These are phyloP conservation scores for Tephrocybe sp. DNA, from an alignment of 768 basidiomycete species.

Conservation along the genomic window DNA sequence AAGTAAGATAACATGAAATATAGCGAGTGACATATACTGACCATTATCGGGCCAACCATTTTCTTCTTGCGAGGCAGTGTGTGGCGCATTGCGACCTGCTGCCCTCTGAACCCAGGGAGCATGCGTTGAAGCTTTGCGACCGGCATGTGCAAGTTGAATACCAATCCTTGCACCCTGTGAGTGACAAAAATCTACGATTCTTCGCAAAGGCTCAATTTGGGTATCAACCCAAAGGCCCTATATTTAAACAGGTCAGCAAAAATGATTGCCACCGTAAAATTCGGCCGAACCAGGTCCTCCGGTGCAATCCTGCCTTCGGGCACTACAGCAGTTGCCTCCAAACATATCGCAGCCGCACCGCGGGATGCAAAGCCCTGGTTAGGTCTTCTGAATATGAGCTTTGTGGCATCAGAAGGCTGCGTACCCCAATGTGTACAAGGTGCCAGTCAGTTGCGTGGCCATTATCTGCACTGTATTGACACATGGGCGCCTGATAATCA, in stretches of 20 bases:
- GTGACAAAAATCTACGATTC: conserved; percentile 74
- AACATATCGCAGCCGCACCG: conserved; percentile 64
- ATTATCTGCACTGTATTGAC: conserved; percentile 72
- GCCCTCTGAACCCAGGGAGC: conserved; percentile 61
- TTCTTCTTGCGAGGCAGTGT: conserved; percentile 45
- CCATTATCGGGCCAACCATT: conserved; percentile 71
- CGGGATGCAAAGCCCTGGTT: conserved; percentile 60
- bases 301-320: conserved; percentile 79
- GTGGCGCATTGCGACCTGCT: conserved; percentile 26
- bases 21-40: conserved; percentile 19
- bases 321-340: conserved; percentile 74
- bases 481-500: conserved; percentile 67
- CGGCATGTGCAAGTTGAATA: conserved; percentile 77
- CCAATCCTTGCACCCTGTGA: conserved; percentile 69
- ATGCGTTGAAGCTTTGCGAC: conserved; percentile 65
- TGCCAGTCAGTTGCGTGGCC: conserved; percentile 85
- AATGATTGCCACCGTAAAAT: neutral
- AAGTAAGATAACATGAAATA: neutral
- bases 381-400: neutral
- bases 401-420: neutral
- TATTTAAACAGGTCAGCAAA: neutral
- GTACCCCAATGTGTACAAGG: conserved; percentile 70
- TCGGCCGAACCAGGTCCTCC: conserved; percentile 50
- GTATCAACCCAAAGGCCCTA: conserved; percentile 74
- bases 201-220: conserved; percentile 67